Evolutionary conservation across 768 basidiomycete genomes (phyloP).

Genomic region (Boletus rufocinnamomeus): DNA sequence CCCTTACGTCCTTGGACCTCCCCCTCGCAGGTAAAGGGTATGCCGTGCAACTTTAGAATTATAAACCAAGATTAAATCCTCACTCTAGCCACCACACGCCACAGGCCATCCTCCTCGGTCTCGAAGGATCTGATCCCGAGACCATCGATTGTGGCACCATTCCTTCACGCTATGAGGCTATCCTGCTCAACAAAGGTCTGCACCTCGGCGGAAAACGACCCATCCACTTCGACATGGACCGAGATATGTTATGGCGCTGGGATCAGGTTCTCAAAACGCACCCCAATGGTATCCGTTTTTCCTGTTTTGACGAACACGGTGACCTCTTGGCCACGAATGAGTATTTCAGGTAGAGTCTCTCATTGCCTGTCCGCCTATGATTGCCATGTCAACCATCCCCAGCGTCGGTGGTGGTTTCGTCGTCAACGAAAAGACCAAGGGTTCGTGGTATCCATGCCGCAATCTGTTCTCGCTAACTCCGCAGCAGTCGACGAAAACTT

Average conservation of each 20-base stretch:
- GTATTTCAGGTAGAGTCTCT: conserved; percentile 66
- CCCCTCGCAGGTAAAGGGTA: conserved; percentile 70
- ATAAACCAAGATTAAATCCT: conserved; percentile 5
- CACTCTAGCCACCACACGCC: conserved; percentile 76
- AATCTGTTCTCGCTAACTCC: conserved; percentile 5
- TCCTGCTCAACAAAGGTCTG: conserved; percentile 64
- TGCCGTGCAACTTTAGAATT: conserved; percentile 19
- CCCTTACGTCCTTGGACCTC: conserved; percentile 8
- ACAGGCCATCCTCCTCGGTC: conserved; percentile 80
- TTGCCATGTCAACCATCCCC: neutral
- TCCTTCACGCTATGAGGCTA: conserved; percentile 69
- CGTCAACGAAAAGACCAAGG: conserved; percentile 92
- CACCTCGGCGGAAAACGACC: conserved; percentile 70
- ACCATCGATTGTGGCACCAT: conserved; percentile 89
- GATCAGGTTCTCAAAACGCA: conserved; percentile 87
- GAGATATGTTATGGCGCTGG: conserved; percentile 93
- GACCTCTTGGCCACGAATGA: conserved; percentile 91
- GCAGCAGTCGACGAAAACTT: conserved; percentile 83
- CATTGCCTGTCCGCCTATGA: neutral
- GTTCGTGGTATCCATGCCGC: conserved; percentile 36
- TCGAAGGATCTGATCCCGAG: conserved; percentile 91
- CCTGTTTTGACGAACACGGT: conserved; percentile 78
- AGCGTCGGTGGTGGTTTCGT: conserved; percentile 94
- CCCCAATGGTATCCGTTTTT: conserved; percentile 93
- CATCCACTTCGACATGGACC: conserved; percentile 85